Evolutionary conservation across 2,329 filamentous ascomycete species (phyloP).

Genomic region (Colletotrichum paranaense): DNA sequence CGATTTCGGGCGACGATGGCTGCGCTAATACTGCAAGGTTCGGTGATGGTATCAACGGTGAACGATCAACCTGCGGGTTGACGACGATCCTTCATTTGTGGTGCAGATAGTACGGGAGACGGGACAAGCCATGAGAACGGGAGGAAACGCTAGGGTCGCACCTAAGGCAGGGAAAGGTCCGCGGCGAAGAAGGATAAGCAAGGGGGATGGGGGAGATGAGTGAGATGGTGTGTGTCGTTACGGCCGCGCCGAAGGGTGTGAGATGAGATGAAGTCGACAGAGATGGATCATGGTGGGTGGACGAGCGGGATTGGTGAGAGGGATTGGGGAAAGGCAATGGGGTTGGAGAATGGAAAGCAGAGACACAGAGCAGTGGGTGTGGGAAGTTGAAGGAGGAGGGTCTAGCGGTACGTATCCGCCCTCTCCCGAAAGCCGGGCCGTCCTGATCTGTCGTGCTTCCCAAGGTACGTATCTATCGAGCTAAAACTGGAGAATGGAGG

Average conservation of each 20-base stretch:
- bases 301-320: neutral
- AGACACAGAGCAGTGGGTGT: neutral
- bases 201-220: slow-evolving; percentile 2
- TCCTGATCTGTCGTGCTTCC: slow-evolving; percentile 3
- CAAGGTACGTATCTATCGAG: neutral
- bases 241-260: slow-evolving; percentile 19
- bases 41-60: slow-evolving; percentile 34
- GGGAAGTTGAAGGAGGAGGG: no score
- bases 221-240: slow-evolving; percentile 1
- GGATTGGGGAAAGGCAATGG: neutral
- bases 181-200: slow-evolving; percentile 4
- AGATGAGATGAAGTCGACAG: slow-evolving; percentile 17
- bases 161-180: neutral
- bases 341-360: neutral
- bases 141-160: slow-evolving; percentile 20
- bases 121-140: slow-evolving; percentile 9
- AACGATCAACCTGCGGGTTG: slow-evolving; percentile 33
- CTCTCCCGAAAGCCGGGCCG: neutral
- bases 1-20: slow-evolving; percentile 22
- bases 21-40: slow-evolving; percentile 33
- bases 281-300: neutral
- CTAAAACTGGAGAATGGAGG: neutral
- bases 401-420: neutral
- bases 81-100: slow-evolving; percentile 34
- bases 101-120: slow-evolving; percentile 28